These are phyloP conservation scores for Neurospora sp. DNA, from an alignment of 495 filamentous ascomycete genomes.

Conservation along the genomic window DNA sequence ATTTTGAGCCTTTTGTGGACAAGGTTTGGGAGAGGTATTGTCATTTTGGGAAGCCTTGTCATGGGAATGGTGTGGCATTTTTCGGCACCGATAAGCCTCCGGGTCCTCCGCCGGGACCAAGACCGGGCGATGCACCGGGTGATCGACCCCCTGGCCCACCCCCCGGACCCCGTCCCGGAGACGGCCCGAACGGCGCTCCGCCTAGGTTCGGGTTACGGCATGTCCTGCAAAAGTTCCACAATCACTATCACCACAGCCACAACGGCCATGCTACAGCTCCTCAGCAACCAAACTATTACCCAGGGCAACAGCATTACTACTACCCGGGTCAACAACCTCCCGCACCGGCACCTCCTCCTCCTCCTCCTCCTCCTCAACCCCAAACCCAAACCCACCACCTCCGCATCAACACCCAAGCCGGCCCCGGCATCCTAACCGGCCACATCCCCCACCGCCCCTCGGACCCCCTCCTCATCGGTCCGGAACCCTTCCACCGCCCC, in stretches of 20 bases:
- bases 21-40: constrained; percentile 42
- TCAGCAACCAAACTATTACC: not conserved
- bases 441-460: not conserved
- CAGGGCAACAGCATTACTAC: not conserved
- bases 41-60: not conserved
- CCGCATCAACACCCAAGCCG: constrained; percentile 33
- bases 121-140: not conserved
- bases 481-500: constrained; percentile 47
- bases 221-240: not conserved
- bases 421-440: constrained; percentile 14
- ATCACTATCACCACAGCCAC: not conserved
- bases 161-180: not conserved
- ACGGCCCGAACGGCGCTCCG: not conserved
- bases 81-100: not conserved
- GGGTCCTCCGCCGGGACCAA: not conserved
- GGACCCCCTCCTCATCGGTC: constrained; percentile 25
- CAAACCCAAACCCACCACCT: constrained; percentile 5
- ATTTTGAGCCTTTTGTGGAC: constrained; percentile 56
- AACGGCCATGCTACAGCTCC: constrained; percentile 1
- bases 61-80: not conserved
- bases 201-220: not conserved
- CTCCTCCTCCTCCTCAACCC: not conserved
- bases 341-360: not conserved
- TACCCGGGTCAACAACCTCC: not conserved
- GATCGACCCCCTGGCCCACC: not conserved